A percentile compares a stretch with the other conserved stretches of the same genome.
phyloP scores from a whole-genome alignment of 176 grass and related monocot genomes.

The Eragrostis nindensis region DNA sequence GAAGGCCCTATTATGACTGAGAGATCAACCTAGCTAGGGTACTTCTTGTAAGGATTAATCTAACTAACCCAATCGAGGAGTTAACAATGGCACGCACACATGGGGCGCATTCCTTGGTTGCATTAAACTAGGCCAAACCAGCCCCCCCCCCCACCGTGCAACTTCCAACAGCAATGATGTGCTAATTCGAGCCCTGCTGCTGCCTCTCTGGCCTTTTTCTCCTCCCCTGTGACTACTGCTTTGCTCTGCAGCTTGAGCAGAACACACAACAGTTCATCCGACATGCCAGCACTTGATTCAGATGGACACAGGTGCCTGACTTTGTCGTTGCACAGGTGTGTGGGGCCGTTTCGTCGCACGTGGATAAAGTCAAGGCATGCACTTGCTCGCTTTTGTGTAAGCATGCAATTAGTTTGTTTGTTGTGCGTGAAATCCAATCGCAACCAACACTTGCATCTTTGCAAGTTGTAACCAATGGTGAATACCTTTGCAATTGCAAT shows the following conservation, averaged over 20 bases:
- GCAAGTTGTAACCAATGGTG: neutral
- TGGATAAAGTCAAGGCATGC: conserved; percentile 19
- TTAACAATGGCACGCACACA: conserved; percentile 19
- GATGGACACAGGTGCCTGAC: conserved; percentile 2
- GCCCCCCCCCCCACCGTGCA: conserved; percentile 1
- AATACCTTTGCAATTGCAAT: neutral
- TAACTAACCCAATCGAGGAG: conserved; percentile 1
- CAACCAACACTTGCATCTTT: neutral
- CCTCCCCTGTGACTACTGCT: neutral
- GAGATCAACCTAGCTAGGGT: conserved; percentile 8
- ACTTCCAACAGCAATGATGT: conserved; percentile 42
- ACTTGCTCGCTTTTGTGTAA: neutral
- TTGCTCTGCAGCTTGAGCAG: neutral
- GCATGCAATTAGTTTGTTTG: neutral
- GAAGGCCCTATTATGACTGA: too few relatives aligned
- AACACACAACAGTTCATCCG: conserved; percentile 5
- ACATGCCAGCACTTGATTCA: conserved; percentile 30
- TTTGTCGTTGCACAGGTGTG: conserved; percentile 7
- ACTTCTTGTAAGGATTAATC: conserved; percentile 23
- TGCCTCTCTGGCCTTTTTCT: neutral
- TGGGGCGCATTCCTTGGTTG: neutral
- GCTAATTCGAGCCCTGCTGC: conserved; percentile 48
- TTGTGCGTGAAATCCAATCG: neutral
- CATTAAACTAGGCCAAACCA: neutral
- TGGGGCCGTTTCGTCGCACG: neutral